Evolutionary conservation across 1,284 basidiomycete genomes (phyloP).

Genomic region (Prillingera fragicola): DNA sequence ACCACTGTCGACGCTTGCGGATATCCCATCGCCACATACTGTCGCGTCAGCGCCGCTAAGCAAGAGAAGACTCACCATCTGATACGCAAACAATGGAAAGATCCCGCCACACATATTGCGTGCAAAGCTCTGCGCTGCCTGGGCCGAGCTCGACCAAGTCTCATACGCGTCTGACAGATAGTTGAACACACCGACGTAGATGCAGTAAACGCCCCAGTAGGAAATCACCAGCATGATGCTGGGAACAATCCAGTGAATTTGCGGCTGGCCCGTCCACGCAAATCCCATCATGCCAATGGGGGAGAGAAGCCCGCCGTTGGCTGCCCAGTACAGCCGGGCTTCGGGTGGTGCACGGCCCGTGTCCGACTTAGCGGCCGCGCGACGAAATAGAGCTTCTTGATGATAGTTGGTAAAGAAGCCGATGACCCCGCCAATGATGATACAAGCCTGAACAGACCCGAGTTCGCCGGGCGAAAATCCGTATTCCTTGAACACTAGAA

Average conservation of each 20-base stretch:
- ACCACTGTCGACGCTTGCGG: slow-evolving; percentile 41
- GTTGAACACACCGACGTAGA: slow-evolving; percentile 40
- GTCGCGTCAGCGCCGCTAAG: not conserved
- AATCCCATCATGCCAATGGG: slow-evolving; percentile 32
- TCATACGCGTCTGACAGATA: slow-evolving; percentile 46
- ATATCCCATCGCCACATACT: slow-evolving; percentile 39
- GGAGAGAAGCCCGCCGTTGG: slow-evolving; percentile 42
- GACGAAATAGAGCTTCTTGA: slow-evolving; percentile 34
- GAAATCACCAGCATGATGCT: slow-evolving; percentile 25
- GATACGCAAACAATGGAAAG: slow-evolving; percentile 41
- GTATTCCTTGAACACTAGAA: slow-evolving; percentile 37
- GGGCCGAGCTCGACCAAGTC: slow-evolving; percentile 45
- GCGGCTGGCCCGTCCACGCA: slow-evolving; percentile 42
- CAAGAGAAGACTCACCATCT: slow-evolving; percentile 17
- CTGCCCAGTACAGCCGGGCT: slow-evolving; percentile 49
- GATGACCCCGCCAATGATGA: slow-evolving; percentile 59
- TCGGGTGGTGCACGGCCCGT: slow-evolving; percentile 49
- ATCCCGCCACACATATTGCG: slow-evolving; percentile 38
- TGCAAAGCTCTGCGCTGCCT: slow-evolving; percentile 44
- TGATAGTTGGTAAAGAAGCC: slow-evolving; percentile 62
- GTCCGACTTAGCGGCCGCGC: slow-evolving; percentile 21
- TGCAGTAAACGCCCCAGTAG: slow-evolving; percentile 34
- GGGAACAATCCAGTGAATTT: slow-evolving; percentile 34
- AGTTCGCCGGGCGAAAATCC: slow-evolving; percentile 34
- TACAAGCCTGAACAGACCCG: slow-evolving; percentile 31